These are phyloP conservation scores for Calcarisporium arbuscula DNA, from an alignment of 2,329 filamentous ascomycete genomes.

Conservation along the genomic window DNA sequence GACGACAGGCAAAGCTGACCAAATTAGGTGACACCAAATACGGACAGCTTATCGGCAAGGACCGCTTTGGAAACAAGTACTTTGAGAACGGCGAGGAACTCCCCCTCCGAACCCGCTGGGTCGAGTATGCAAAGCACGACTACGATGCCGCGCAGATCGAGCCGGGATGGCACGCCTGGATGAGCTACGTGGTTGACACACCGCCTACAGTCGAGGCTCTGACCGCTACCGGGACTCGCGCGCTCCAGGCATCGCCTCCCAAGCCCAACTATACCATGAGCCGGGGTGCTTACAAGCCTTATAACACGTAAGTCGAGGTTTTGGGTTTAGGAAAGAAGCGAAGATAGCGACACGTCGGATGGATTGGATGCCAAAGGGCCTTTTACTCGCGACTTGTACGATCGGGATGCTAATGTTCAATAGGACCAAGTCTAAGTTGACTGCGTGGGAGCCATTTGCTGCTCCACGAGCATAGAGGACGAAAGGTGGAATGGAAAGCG, in stretches of 20 bases:
- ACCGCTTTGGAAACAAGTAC: conserved; percentile 95
- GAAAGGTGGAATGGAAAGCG: conserved; percentile 2
- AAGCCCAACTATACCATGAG: conserved; percentile 69
- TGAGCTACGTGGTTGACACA: conserved; percentile 87
- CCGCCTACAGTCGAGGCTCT: conserved; percentile 72
- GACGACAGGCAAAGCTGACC: no score
- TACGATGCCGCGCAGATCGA: conserved; percentile 80
- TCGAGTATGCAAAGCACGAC: conserved; percentile 89
- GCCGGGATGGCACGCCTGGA: conserved; percentile 97
- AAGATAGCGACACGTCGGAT: neutral
- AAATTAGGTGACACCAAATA: conserved; percentile 95
- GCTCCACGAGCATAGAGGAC: conserved; percentile 23
- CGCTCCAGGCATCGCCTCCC: conserved; percentile 70
- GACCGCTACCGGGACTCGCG: conserved; percentile 57
- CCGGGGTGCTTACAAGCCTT: conserved; percentile 81
- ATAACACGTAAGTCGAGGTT: conserved; percentile 72
- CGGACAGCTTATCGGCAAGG: conserved; percentile 75
- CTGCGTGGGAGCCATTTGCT: conserved; percentile 44
- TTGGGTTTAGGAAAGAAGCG: neutral
- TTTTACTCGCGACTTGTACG: neutral
- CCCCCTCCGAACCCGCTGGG: conserved; percentile 93
- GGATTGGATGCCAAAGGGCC: neutral
- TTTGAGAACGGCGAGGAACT: conserved; percentile 95
- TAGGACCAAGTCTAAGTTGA: conserved; percentile 49
- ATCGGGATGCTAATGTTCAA: conserved; percentile 11